Evolutionary conservation across 2,329 filamentous ascomycete species (phyloP), one percentile per base, ranked within the genome.

Genomic region (Colletotrichum sp.): DNA sequence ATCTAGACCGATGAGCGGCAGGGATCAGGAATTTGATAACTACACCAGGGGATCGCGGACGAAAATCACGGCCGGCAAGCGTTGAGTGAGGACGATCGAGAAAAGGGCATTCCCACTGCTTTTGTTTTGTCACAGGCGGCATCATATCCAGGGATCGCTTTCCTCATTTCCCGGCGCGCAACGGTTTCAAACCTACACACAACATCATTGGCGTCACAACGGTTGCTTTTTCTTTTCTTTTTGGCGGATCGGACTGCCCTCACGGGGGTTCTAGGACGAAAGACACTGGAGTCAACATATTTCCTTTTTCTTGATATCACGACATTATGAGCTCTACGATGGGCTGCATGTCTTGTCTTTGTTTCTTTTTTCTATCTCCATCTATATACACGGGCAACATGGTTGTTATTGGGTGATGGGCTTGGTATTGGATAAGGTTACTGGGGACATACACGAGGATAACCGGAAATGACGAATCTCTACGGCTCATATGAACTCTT

Each of bases 181-280:
- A 36, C 12, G 43, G 28, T 48, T 60, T 24, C 43, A 21, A 68
- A 57, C 57, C 7, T n/a, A 21, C 26, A 72, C 26, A 72, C 8
- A 26, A 67, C 15, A 52, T 18, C 21, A n/a, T 28, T 21, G 74
- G 74, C 70, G 74, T 30, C 60, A 60, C 13, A 64, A 16, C 21
- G 64, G 48, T 13, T 63, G 9, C 18, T 32, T 16, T 21, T 52
- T 36, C 13, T 32, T 43, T 63, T 52, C n/a, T 18, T 30, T 21
- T 60, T 57, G 8, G 9, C 26, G 28, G 34, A 52, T 74, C 48
- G 71, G 74, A 69, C 70, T 69, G 64, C 65, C 70, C 70, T 55
- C 15, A 8, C 61, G 52, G 57, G 73, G 73, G 73, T 59, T 59
- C 43, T 67, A 68, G 73, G 70, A 73, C 73, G 73, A 75, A 43